These are phyloP conservation scores for Pezicula carpinea DNA, from an alignment of 2,329 filamentous ascomycete genomes.

Conservation along the genomic window DNA sequence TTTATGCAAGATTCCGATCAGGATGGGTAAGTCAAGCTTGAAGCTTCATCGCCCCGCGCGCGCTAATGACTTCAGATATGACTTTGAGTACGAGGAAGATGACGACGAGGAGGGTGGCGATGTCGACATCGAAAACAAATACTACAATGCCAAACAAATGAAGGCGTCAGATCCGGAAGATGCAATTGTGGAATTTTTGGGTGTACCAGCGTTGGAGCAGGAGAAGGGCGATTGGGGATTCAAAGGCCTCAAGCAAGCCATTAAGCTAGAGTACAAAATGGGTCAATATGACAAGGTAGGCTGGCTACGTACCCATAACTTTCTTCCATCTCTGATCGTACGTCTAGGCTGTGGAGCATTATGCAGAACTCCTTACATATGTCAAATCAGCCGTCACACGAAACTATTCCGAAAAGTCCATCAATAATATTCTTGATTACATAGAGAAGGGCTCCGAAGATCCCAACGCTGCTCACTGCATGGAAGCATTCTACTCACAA, in stretches of 20 bases:
- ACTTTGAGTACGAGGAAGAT: conserved; percentile 93
- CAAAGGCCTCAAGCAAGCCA: conserved; percentile 95
- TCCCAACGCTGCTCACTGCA: conserved; percentile 68
- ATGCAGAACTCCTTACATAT: conserved; percentile 91
- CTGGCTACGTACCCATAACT: background rate
- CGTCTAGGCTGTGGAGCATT: conserved; percentile 79
- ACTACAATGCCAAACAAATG: conserved; percentile 98
- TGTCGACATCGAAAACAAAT: conserved; percentile 97
- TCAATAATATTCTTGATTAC: conserved; percentile 98
- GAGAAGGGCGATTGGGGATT: conserved; percentile 99
- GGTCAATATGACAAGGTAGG: conserved; percentile 75
- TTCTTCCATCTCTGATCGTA: background rate
- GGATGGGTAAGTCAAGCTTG: conserved; percentile 59
- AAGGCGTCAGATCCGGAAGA: conserved; percentile 83
- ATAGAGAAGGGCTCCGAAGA: conserved; percentile 86
- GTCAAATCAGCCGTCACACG: conserved; percentile 95
- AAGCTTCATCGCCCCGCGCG: background rate
- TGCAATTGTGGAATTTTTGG: conserved; percentile 89
- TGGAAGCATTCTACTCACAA: conserved; percentile 92
- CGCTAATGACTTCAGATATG: conserved; percentile 54
- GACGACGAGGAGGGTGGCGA: conserved; percentile 85
- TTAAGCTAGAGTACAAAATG: conserved; percentile 95
- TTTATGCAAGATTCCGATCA: conserved; percentile 92
- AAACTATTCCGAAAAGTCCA: conserved; percentile 98
- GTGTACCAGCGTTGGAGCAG: conserved; percentile 74